Base-by-base conservation (phyloP, 345 rosid species). In the Citropsis articulata region DNA sequence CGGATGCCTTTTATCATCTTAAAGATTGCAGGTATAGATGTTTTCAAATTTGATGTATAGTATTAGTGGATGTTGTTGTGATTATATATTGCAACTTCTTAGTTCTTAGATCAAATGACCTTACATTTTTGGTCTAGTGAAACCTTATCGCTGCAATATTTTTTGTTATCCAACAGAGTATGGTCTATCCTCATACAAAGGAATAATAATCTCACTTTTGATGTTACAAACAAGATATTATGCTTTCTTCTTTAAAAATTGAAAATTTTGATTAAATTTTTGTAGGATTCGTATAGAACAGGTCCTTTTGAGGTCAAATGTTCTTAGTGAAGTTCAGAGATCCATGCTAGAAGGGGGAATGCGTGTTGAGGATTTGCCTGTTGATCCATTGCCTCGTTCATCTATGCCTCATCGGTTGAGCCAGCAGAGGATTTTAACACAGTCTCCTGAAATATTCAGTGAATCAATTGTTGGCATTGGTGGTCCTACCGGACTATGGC, bases 401-500 rank as follows among this genome's bases (percentile, higher is more conserved):
- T 83, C 83, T 66, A 40, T 91, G 79, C 78, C 86, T 57, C 80
- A 86, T 74, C 87, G 73, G 78, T 68, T 88, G 55, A 87, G 91
- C 67, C 88, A 87, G 19, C 85, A 75, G 72, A 86, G 80, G 69
- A 81, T 48, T 62, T 77, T 83, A 36, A 83, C 89, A 27, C 82
- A 90, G 78, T 85, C 85, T 81, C 87, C 86, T 55, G 91, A 89
- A 69, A 82, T 83, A 83, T 56, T 82, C 67, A 83, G 77, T 66
- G 93, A 94, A 65, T 81, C 90, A 19, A 79, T 78, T 83, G 83
- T 82, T 73, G 96, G 98, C 71, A 85, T 89, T 22, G 98, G 99
- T 75, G 99, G 98, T 73, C 97, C 97, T 63, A 91, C 91, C 70
- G 99, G 98, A 83, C 90, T 97, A 48, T 94, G 98, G 98, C 97